Evolutionary conservation across 1,139 yeast genomes (phyloP), one percentile per base, ranked within the genome.

Genomic region (Kazachstania sp.): DNA sequence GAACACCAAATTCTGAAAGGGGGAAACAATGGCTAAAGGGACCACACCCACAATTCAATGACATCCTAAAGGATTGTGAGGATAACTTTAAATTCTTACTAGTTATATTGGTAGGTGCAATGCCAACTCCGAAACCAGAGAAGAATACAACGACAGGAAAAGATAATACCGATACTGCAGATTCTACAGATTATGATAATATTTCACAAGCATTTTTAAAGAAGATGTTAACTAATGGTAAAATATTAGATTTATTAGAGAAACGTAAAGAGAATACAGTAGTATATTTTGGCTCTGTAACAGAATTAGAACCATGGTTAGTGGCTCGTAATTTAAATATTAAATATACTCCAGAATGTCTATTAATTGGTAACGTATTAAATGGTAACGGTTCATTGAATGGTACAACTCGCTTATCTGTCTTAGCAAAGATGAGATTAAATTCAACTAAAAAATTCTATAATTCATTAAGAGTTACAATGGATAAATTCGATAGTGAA

Each of bases 341-440:
- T 1, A 60, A 56, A 34, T 54, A 56, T 32, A 53, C 66, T 0
- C 71, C 72, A 1, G 63, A 66, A 26, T 61, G 61, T 26, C 54
- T 64, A n/a, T 47, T 69, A n/a, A 50, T 68, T 41, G 72, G 66
- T 2, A 69, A 69, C 47, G 71, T 68, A 4, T 43, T 67, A 18
- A 66, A 58, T 40, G 41, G 54, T 4, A 57, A 46, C 39, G 63
- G 65, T 26, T 64, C 69, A 0, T 47, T 62, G 15, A 59, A 56
- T 46, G 65, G 65, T 2, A 48, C 58, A 1, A 60, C 66, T 1
- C 59, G 65, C 12, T 58, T 68, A 57, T 66, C 71, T 1, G 49
- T 68, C 0, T 46, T 67, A 23, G 54, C 64, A 4, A 59, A 58
- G 40, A 42, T 68, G 3, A 61, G 61, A 37, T 41, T 59, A 1